These are phyloP conservation scores for Alloascoidea hylecoeti DNA, from an alignment of 805 yeast genomes.

Conservation along the genomic window DNA sequence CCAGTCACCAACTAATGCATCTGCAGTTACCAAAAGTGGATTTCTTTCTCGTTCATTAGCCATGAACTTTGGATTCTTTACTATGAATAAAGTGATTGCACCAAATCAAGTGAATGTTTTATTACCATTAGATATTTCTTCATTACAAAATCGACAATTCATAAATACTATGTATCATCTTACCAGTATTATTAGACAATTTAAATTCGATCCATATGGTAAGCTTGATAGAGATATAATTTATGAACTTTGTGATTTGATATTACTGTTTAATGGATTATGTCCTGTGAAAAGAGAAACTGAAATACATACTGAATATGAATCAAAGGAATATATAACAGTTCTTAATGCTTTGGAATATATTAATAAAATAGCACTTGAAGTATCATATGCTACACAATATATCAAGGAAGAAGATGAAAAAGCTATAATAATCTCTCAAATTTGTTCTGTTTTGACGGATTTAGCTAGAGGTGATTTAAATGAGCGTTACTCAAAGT, in stretches of 20 bases:
- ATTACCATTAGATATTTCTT: slow-evolving; percentile 19
- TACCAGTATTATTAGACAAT: not conserved
- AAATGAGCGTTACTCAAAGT: not conserved
- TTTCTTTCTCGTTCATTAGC: slow-evolving; percentile 50
- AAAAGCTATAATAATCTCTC: not conserved
- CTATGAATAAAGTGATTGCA: slow-evolving; percentile 33
- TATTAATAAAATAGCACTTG: not conserved
- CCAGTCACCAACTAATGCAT: slow-evolving; percentile 77
- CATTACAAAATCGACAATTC: slow-evolving; percentile 58
- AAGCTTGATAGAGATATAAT: slow-evolving; percentile 25
- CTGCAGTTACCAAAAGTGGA: slow-evolving; percentile 44
- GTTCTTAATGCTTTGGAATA: not conserved
- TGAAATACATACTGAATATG: slow-evolving; percentile 79
- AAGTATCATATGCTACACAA: not conserved
- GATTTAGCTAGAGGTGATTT: not conserved
- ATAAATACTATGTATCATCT: slow-evolving; percentile 70
- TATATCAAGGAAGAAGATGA: not conserved
- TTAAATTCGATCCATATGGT: too few relatives aligned
- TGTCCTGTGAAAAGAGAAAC: slow-evolving; percentile 66
- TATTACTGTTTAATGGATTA: slow-evolving; percentile 62
- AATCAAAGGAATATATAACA: slow-evolving; percentile 24
- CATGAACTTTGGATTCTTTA: slow-evolving; percentile 46
- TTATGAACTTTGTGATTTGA: slow-evolving; percentile 47
- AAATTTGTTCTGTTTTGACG: not conserved
- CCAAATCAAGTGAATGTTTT: slow-evolving; percentile 24